Percentiles rank a stretch among this genome's conserved stretches.
phyloP scores from a whole-genome alignment of 768 basidiomycete species.

The Vararia minispora region DNA sequence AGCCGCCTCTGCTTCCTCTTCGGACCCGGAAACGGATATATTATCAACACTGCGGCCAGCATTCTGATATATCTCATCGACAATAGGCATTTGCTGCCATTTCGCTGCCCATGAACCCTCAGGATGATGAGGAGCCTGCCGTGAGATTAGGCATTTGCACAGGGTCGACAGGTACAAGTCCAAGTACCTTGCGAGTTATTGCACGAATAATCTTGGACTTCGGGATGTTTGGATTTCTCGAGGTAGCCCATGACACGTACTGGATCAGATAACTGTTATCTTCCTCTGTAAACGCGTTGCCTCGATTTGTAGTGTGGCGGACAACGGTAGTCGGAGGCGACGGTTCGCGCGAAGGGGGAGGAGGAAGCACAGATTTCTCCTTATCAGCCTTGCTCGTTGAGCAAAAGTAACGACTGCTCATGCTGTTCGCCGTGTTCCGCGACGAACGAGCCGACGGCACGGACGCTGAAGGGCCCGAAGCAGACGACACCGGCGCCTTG shows the following conservation, averaged over 20 bases:
- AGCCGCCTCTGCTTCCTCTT: slow-evolving; percentile 15
- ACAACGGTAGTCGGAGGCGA: slow-evolving; percentile 44
- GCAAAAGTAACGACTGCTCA: neutral
- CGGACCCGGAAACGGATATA: slow-evolving; percentile 18
- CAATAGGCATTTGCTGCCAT: slow-evolving; percentile 8
- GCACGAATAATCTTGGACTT: slow-evolving; percentile 42
- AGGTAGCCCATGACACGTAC: slow-evolving; percentile 52
- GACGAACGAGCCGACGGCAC: too few relatives aligned
- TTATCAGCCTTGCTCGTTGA: too few relatives aligned
- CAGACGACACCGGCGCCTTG: too few relatives aligned
- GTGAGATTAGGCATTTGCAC: too few relatives aligned
- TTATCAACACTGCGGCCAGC: slow-evolving; percentile 11
- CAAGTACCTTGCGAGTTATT: slow-evolving; percentile 44
- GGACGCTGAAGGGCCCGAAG: too few relatives aligned
- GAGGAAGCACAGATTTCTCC: too few relatives aligned
- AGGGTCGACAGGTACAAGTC: neutral
- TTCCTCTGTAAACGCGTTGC: slow-evolving; percentile 55
- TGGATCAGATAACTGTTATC: slow-evolving; percentile 59
- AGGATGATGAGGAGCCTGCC: slow-evolving; percentile 13
- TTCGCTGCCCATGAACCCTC: slow-evolving; percentile 5
- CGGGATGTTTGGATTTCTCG: slow-evolving; percentile 38
- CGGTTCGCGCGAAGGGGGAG: slow-evolving; percentile 59
- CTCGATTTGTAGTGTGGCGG: slow-evolving; percentile 29
- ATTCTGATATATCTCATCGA: slow-evolving; percentile 9
- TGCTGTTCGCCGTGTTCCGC: too few relatives aligned